Base-by-base conservation (phyloP, 805 yeast species). In the Metschnikowia sp. region DNA sequence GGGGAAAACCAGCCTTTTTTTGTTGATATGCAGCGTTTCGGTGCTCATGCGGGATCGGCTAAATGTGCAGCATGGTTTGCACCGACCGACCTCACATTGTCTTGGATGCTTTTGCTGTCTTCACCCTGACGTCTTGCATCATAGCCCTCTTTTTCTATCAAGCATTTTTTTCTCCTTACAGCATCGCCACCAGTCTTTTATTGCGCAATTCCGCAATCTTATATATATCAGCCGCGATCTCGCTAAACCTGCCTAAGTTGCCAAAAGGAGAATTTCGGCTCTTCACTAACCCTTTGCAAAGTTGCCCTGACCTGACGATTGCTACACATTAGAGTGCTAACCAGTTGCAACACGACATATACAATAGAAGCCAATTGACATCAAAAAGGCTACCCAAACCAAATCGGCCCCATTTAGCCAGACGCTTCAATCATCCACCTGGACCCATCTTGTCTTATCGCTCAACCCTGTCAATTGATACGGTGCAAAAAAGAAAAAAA, bases 41-140 rank as follows among this genome's bases (percentile, higher is more conserved):
- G 36, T 31, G 39, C 40, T 13, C 41, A 35, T 36, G 44, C 44
- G 22, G 31, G n/a, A 10, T 22, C 44, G 44, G 39, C 35, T 31
- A 40, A 29, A 38, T 32, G 11, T 41, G 42, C 45, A 37, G 45
- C 49, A 32, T 28, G 42, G 42, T 18, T 41, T 45, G 45, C 49
- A 37, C 36, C 45, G 15, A 40, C 10, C 33, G n/a, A 39, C 36
- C 12, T 12, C 15, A 12, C 13, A n/a, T 12, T 40, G 44, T 40
- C 36, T 36, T 40, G 34, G 38, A 11, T 31, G 15, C n/a, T 32
- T 40, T 45, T 45, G 42, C 47, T 35, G 33, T 31, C 26, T 35
- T 32, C 10, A 8, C 35, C 32, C 35, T 32, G 34, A 33, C 44
- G 44, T 36, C 37, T 15, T 45, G 40, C 48, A 36, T 40, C 44